Conservation (phyloP, 805 yeast genomes). For the Phaffomyces opuntiae region DNA sequence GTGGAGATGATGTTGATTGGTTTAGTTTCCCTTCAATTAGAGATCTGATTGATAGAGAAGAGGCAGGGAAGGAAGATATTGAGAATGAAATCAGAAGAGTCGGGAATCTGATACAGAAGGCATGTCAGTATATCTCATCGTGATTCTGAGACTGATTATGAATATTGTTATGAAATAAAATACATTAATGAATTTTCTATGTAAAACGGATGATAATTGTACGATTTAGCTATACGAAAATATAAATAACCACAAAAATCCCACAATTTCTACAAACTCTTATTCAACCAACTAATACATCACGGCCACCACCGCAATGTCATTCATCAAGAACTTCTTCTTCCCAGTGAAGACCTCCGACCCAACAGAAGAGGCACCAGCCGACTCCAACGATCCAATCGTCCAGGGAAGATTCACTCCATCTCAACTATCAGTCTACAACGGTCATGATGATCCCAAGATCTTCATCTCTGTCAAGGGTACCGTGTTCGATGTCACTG, state of each 20-base stretch:
- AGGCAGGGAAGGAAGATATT: conserved; percentile 1
- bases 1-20: conserved; percentile 37
- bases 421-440: conserved; percentile 58
- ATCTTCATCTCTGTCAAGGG: conserved; percentile 87
- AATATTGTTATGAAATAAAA: neutral
- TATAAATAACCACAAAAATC: too few species aligned
- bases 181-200: too few species aligned
- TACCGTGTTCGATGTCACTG: conserved; percentile 74
- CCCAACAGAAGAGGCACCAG: conserved; percentile 12
- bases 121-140: neutral
- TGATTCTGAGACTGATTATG: neutral
- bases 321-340: conserved; percentile 21
- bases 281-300: too few species aligned
- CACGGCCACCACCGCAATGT: conserved; percentile 10
- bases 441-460: conserved; percentile 73
- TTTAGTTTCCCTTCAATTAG: conserved; percentile 73
- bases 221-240: too few species aligned
- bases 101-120: neutral
- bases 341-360: conserved; percentile 23
- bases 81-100: conserved; percentile 3
- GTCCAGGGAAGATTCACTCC: conserved; percentile 62
- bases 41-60: conserved; percentile 43
- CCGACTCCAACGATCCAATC: conserved; percentile 26
- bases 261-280: too few species aligned
- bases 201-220: too few species aligned